Evolutionary conservation across 2,329 filamentous ascomycete genomes (phyloP).

Genomic region (Botrytis aclada): DNA sequence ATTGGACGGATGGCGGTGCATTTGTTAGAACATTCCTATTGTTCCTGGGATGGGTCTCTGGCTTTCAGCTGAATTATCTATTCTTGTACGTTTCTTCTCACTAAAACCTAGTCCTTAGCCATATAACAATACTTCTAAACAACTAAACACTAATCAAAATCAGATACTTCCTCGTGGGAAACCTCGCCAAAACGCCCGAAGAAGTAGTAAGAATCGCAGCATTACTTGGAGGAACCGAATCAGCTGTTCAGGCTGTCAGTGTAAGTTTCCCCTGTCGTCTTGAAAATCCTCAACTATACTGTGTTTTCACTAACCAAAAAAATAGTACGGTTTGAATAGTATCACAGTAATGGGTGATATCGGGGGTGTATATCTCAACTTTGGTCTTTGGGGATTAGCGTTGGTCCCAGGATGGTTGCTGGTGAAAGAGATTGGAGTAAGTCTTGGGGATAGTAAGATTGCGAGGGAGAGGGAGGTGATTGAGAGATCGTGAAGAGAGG

Average conservation of each 20-base stretch:
- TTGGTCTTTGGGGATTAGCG: conserved; percentile 63
- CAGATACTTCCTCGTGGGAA: conserved; percentile 67
- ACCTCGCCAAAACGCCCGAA: conserved; percentile 57
- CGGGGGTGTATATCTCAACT: conserved; percentile 68
- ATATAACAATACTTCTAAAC: neutral
- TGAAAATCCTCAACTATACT: neutral
- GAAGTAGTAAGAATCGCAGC: conserved; percentile 68
- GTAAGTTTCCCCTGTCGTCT: conserved; percentile 36
- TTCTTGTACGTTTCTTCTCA: conserved; percentile 51
- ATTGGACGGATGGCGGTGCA: conserved; percentile 57
- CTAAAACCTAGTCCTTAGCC: neutral
- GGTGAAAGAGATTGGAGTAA: conserved; percentile 40
- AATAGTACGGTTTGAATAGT: conserved; percentile 61
- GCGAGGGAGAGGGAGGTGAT: conserved; percentile 24
- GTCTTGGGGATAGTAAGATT: conserved; percentile 30
- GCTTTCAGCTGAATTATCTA: conserved; percentile 72
- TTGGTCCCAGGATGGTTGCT: conserved; percentile 67
- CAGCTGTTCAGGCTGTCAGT: conserved; percentile 68
- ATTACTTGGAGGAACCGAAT: conserved; percentile 66
- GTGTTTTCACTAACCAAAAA: neutral
- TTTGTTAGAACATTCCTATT: conserved; percentile 66
- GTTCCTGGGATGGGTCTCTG: conserved; percentile 63
- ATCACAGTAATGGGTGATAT: conserved; percentile 60
- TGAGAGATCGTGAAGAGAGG: neutral
- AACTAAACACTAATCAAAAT: neutral